A percentile compares a stretch with the other conserved stretches of the same genome.
Evolutionary conservation across 176 grass and related monocot genomes (phyloP).

Genomic region (Miscanthus lutarioriparius): DNA sequence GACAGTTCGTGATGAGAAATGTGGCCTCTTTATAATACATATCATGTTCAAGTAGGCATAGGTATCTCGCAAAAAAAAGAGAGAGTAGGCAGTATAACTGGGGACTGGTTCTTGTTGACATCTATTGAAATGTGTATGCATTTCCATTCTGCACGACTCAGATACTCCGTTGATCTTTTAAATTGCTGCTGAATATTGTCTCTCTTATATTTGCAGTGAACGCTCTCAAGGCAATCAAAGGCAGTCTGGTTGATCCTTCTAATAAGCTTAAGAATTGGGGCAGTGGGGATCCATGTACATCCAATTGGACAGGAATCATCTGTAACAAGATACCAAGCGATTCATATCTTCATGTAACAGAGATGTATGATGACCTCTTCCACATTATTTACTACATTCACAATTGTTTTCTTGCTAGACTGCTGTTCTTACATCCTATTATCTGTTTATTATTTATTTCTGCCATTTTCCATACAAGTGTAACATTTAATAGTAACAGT

Average conservation of each 20-base stretch:
- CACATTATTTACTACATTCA: slow-evolving; percentile 6
- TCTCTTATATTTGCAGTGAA: slow-evolving; percentile 49
- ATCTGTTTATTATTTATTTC: slow-evolving; percentile 3
- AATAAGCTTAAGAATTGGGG: slow-evolving; percentile 75
- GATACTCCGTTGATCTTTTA: not conserved
- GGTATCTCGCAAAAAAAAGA: not conserved
- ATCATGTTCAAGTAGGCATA: slow-evolving; percentile 6
- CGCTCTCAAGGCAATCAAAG: slow-evolving; percentile 61
- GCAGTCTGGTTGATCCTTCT: slow-evolving; percentile 61
- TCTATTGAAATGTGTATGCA: not conserved
- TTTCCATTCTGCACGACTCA: not conserved
- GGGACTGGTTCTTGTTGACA: not conserved
- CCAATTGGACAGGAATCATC: slow-evolving; percentile 70
- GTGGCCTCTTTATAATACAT: not conserved
- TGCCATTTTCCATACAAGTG: not conserved
- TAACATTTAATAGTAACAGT: slow-evolving; percentile 27
- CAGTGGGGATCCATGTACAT: slow-evolving; percentile 81
- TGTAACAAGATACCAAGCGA: slow-evolving; percentile 47
- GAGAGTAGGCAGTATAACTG: not conserved
- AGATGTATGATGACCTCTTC: slow-evolving; percentile 59
- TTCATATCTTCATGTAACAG: slow-evolving; percentile 61
- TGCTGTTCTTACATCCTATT: not conserved
- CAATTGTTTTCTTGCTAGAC: not conserved
- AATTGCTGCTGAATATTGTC: slow-evolving; percentile 6
- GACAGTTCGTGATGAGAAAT: not conserved